Percentiles rank a stretch among this genome's conserved stretches.
phyloP scores from a whole-genome alignment of 2,329 filamentous ascomycete genomes.

The Rasamsonia emersonii region DNA sequence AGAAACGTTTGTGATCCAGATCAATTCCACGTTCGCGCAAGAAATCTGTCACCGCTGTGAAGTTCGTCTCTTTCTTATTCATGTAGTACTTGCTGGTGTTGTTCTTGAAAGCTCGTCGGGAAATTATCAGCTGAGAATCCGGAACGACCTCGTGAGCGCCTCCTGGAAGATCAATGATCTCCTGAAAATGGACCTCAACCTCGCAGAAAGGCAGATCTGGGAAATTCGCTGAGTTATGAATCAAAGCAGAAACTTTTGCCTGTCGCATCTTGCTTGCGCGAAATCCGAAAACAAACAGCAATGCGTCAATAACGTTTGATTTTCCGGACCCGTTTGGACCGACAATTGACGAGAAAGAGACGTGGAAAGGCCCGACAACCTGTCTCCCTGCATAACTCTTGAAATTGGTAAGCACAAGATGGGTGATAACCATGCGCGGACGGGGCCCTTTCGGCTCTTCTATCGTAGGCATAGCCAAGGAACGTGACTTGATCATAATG shows the following conservation, averaged over 20 bases:
- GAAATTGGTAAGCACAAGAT: constrained; percentile 90
- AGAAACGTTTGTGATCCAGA: constrained; percentile 93
- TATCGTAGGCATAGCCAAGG: constrained; percentile 53
- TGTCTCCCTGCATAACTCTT: constrained; percentile 97
- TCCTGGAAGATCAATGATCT: constrained; percentile 78
- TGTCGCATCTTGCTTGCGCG: constrained; percentile 98
- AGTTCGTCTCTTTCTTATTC: constrained; percentile 80
- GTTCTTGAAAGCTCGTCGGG: constrained; percentile 90
- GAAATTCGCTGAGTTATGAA: constrained; percentile 87
- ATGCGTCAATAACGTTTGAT: constrained; percentile 95
- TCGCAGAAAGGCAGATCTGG: constrained; percentile 86
- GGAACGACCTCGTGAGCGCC: constrained; percentile 70
- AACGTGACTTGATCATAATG: constrained; percentile 80
- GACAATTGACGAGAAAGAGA: constrained; percentile 95
- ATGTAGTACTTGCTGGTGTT: constrained; percentile 99
- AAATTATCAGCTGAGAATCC: constrained; percentile 77
- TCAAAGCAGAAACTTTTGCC: constrained; percentile 93
- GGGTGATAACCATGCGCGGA: constrained; percentile 82
- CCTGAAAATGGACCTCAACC: constrained; percentile 92
- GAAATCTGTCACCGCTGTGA: constrained; percentile 81
- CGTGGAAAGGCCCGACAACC: constrained; percentile 91
- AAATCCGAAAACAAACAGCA: constrained; percentile 98
- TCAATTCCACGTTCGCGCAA: constrained; percentile 85
- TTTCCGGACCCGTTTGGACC: constrained; percentile 97
- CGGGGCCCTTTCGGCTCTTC: constrained; percentile 71